Conservation (phyloP, 164 flowering plant genomes). For the Macadamia tetraphylla region DNA sequence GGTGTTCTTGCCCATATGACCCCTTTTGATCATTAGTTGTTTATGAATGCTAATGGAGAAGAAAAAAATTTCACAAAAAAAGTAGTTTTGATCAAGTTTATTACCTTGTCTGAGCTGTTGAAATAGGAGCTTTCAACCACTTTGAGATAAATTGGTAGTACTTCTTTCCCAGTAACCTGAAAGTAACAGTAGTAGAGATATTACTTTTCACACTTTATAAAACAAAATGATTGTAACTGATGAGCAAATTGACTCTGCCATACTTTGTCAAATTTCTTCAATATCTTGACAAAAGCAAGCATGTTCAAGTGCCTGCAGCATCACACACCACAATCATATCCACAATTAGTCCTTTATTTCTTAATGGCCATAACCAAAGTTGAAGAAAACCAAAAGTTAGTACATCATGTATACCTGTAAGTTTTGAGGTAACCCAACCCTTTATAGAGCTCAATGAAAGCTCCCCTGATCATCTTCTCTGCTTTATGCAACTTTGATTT, state of each 20-base stretch:
- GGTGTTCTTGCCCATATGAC: background rate
- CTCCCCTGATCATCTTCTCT: constrained; percentile 90
- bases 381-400: background rate
- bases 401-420: constrained; percentile 44
- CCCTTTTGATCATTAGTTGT: background rate
- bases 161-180: constrained; percentile 84
- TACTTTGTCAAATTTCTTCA: constrained; percentile 97
- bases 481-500: constrained; percentile 79
- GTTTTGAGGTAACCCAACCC: constrained; percentile 84
- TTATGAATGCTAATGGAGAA: background rate
- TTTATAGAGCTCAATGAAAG: constrained; percentile 78
- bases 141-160: constrained; percentile 75
- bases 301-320: constrained; percentile 81
- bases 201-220: constrained; percentile 2
- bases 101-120: constrained; percentile 92
- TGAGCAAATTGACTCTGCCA: constrained; percentile 10
- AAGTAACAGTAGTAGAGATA: constrained; percentile 10
- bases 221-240: background rate
- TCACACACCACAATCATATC: background rate
- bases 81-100: background rate
- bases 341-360: too few relatives aligned
- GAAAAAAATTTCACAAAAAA: too few relatives aligned
- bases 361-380: background rate
- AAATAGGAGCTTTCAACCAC: constrained; percentile 94
- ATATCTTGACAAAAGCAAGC: constrained; percentile 90